Evolutionary conservation across 164 flowering plant genomes (phyloP), one percentile per base, ranked within the genome.

Genomic region (Berberis vulgaris): DNA sequence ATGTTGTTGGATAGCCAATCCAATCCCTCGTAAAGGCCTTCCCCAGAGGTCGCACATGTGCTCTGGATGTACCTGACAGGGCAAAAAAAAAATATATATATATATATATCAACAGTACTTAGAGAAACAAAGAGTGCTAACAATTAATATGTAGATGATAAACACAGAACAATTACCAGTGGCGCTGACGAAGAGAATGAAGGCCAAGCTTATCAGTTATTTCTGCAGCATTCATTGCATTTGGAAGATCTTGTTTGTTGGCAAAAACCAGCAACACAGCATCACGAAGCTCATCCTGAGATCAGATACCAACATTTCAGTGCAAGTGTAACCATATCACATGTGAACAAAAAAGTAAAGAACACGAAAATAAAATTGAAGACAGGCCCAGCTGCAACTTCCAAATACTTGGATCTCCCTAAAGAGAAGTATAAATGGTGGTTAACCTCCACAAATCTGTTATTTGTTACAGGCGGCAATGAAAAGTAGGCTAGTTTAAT

Each of bases 211-310:
- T 92, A 69, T 92, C 98, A 67, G 98, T 92, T 39, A 92, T 89
- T 74, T 92, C 98, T 59, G 98, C 96, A 74, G 96, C 98, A 82
- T 89, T 92, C 98, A 92, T 92, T 66, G 98, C 98, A 79, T 92
- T 92, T 0, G 98, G 98, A 78, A 92, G 96, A 85, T 92, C 98
- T 77, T 92, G 98, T 68, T 92, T 92, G 93, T 92, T 92, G 42
- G 98, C 98, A 82, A 92, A 92, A 26, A 92, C 98, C 69, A 92
- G 96, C 79, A 92, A 62, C 65, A 89, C 96, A 57, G 89, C 86
- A 68, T 83, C 89, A 40, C 85, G 72, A 64, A 84, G 76, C 67
- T 84, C 89, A 71, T 84, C 89, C 89, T 84, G 82, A 49, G 68
- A 70, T 58, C 63, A 74, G 41, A 52, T 9, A 41, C 6, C 57